Conservation (phyloP, 495 filamentous ascomycete species). For the Aspergillus sclerotioniger region DNA sequence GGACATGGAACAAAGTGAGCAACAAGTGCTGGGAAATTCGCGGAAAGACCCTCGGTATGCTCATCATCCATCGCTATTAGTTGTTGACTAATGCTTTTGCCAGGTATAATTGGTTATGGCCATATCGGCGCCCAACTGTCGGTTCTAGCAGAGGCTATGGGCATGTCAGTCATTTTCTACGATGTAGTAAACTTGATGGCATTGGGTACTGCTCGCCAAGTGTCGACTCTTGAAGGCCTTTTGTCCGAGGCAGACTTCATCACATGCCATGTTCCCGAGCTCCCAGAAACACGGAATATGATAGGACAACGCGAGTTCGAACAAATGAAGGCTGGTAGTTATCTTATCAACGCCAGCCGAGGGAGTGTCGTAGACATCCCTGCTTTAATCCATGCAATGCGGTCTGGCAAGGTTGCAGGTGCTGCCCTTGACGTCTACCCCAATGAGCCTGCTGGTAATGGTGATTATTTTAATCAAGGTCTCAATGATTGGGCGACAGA, state of each 20-base stretch:
- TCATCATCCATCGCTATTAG: neutral
- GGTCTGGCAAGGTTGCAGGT: slow-evolving; percentile 83
- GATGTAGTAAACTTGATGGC: slow-evolving; percentile 93
- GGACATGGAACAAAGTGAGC: slow-evolving; percentile 98
- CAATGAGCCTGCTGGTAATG: slow-evolving; percentile 88
- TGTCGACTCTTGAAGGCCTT: slow-evolving; percentile 71
- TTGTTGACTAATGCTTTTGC: slow-evolving; percentile 1
- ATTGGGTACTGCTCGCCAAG: slow-evolving; percentile 80
- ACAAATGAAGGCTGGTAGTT: slow-evolving; percentile 88
- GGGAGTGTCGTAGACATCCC: slow-evolving; percentile 94
- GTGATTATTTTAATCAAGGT: slow-evolving; percentile 86
- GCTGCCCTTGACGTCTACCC: slow-evolving; percentile 97
- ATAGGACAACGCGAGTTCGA: slow-evolving; percentile 73
- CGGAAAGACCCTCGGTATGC: slow-evolving; percentile 86
- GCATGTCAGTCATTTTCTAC: slow-evolving; percentile 95
- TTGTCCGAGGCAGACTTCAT: slow-evolving; percentile 85
- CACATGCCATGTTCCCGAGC: slow-evolving; percentile 90
- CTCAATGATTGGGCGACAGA: slow-evolving; percentile 87
- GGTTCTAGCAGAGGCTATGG: slow-evolving; percentile 94
- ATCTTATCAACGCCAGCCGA: slow-evolving; percentile 93
- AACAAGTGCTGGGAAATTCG: slow-evolving; percentile 96
- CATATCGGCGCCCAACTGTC: slow-evolving; percentile 97
- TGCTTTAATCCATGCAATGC: slow-evolving; percentile 84
- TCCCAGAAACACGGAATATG: slow-evolving; percentile 88
- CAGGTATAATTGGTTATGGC: slow-evolving; percentile 92